These are phyloP conservation scores for Populus hybrid DNA, from an alignment of 441 rosid species.

Conservation along the genomic window DNA sequence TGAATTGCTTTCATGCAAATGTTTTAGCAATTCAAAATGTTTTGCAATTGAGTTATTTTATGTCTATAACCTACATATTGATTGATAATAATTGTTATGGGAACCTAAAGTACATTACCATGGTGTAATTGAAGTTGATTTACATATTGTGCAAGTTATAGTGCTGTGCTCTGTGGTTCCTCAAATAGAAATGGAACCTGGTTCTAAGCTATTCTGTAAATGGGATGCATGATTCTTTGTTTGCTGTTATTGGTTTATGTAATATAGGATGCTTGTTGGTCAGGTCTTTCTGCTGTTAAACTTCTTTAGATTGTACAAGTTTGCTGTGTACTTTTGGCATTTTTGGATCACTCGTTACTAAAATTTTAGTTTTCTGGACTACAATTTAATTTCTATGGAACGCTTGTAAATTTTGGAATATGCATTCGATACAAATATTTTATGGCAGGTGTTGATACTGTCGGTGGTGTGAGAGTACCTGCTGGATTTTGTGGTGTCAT, in stretches of 20 bases:
- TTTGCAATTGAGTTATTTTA: not conserved
- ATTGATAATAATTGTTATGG: not conserved
- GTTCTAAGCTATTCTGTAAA: not conserved
- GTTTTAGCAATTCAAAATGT: not conserved
- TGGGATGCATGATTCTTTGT: not conserved
- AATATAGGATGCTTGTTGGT: not conserved
- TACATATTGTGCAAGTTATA: not conserved
- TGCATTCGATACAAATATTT: conserved; percentile 8
- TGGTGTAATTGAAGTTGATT: not conserved
- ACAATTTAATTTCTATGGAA: not conserved
- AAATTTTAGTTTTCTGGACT: not conserved
- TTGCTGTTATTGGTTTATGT: not conserved
- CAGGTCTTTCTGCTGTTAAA: not conserved
- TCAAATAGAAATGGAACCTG: not conserved
- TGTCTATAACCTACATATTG: no score
- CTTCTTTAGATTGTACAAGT: not conserved
- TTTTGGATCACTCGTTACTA: not conserved
- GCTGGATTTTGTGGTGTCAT: conserved; percentile 79
- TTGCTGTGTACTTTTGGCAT: not conserved
- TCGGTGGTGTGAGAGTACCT: conserved; percentile 93
- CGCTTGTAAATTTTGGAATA: not conserved
- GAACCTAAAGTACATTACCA: not conserved
- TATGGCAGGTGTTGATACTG: conserved; percentile 73
- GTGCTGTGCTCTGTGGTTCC: not conserved
- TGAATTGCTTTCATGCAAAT: not conserved